Evolutionary conservation across 805 yeast species (phyloP), one percentile per base, ranked within the genome.

Genomic region (Yamadazyma takamatsuzukensis): DNA sequence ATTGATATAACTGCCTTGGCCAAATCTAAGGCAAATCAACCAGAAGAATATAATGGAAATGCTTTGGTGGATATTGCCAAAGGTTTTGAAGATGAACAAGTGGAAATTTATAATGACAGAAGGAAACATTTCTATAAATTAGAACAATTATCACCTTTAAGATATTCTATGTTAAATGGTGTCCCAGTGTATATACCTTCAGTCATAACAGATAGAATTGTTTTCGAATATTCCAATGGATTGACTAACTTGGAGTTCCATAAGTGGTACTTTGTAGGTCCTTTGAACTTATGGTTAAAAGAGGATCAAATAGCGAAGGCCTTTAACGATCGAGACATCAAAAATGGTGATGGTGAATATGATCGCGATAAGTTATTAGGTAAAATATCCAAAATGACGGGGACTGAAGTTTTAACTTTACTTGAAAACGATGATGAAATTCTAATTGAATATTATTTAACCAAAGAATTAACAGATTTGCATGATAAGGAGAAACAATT

Each of bases 111-210:
- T 32, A 60, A 67, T 34, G 80, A 86, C 49, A 64, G 81, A 41
- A 76, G 80, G 52, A 63, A 67, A 34, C 88, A 81, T 53, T 75
- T 72, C 40, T 70, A 69, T 35, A 48, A 53, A 2, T 51, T 65
- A 29, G 54, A 65, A 0, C 73, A 74, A 35, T 36, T 80, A 9
- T 62, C 74, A 7, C 84, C 84, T 2, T 49, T 81, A 36, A 49
- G 61, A 15, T 51, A 68, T 25, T 62, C 83, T 0, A 49, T 63
- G 37, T 70, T 73, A 47, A 83, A 78, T 43, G 80, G 82, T 4
- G 71, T 41, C 4, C 53, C 54, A 4, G 44, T 48, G 2, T 48
- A 37, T 26, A 31, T 52, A 12, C 55, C 55, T 4, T 39, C 29
- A 15, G 39, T 30, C 16, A 41, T 47, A 12, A 38, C 37, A 7